Evolutionary conservation across 2,329 filamentous ascomycete species (phyloP).

Genomic region (Aspergillus japonicus): DNA sequence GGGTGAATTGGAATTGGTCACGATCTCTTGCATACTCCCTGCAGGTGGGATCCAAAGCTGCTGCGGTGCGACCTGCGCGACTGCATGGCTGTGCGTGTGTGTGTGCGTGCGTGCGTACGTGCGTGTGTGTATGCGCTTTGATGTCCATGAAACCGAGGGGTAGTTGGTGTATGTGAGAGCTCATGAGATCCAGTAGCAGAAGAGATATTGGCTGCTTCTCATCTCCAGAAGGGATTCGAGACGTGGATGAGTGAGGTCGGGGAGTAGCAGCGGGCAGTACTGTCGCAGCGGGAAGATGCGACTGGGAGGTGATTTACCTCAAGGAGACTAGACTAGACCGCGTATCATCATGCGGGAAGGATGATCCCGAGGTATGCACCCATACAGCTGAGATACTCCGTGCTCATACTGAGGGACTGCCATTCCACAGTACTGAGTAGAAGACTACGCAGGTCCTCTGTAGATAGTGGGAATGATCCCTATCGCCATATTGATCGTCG

Average conservation of each 20-base stretch:
- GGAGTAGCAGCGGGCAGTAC: not conserved
- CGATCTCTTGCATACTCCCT: conserved; percentile 8
- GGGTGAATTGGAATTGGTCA: conserved; percentile 6
- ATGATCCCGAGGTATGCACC: conserved; percentile 12
- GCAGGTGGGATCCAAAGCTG: conserved; percentile 7
- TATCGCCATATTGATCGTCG: conserved; percentile 4
- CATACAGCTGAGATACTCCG: too few relatives aligned
- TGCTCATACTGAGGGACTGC: too few relatives aligned
- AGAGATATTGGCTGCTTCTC: not conserved
- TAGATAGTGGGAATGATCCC: not conserved
- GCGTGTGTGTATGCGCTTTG: not conserved
- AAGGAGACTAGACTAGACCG: conserved; percentile 5
- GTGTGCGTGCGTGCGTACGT: not conserved
- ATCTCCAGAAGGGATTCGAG: not conserved
- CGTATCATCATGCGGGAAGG: conserved; percentile 10
- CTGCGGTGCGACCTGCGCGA: not conserved
- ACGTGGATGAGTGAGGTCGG: not conserved
- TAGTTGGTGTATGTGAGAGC: not conserved
- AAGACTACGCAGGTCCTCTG: too few relatives aligned
- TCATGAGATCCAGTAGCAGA: not conserved
- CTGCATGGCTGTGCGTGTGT: not conserved
- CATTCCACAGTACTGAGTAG: too few relatives aligned
- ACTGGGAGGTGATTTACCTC: not conserved
- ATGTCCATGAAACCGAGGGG: not conserved
- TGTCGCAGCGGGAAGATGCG: not conserved